These are phyloP conservation scores for Kwoniella botswanensis DNA, from an alignment of 768 basidiomycete species.

Conservation along the genomic window DNA sequence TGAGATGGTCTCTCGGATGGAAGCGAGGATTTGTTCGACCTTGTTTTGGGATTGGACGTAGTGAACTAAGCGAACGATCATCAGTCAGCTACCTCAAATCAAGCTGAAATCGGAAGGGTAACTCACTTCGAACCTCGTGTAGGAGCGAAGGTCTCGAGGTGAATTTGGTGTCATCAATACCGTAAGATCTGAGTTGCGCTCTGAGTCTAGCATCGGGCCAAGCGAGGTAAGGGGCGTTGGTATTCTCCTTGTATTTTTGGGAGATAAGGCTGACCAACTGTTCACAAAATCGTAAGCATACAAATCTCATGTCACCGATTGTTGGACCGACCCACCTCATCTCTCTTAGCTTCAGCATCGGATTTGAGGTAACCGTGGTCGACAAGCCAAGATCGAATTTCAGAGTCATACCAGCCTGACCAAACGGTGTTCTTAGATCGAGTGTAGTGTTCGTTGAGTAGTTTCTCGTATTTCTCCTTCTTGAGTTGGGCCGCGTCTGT, in stretches of 20 bases:
- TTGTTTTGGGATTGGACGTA: slow-evolving; percentile 71
- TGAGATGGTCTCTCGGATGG: slow-evolving; percentile 71
- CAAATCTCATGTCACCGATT: not conserved
- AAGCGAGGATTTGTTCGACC: slow-evolving; percentile 66
- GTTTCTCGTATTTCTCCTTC: slow-evolving; percentile 77
- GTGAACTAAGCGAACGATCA: slow-evolving; percentile 61
- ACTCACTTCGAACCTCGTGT: slow-evolving; percentile 64
- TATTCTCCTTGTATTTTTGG: slow-evolving; percentile 66
- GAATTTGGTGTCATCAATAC: slow-evolving; percentile 71
- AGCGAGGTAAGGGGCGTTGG: slow-evolving; percentile 71
- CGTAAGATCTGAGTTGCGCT: slow-evolving; percentile 80
- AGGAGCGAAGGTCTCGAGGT: slow-evolving; percentile 73
- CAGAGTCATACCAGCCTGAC: slow-evolving; percentile 73
- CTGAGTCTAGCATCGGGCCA: slow-evolving; percentile 95
- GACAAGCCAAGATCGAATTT: slow-evolving; percentile 79
- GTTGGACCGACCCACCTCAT: slow-evolving; percentile 62
- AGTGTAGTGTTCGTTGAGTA: slow-evolving; percentile 64
- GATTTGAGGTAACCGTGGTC: slow-evolving; percentile 73
- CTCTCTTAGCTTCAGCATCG: slow-evolving; percentile 72
- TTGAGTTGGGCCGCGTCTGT: slow-evolving; percentile 57
- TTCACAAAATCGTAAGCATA: slow-evolving; percentile 11
- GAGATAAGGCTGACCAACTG: slow-evolving; percentile 68
- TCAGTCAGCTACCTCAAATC: not conserved
- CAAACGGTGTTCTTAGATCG: slow-evolving; percentile 58
- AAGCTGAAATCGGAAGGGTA: not conserved